These are phyloP conservation scores for Acanthamoeba healyi DNA, from an alignment of 208 protist species.

Conservation along the genomic window DNA sequence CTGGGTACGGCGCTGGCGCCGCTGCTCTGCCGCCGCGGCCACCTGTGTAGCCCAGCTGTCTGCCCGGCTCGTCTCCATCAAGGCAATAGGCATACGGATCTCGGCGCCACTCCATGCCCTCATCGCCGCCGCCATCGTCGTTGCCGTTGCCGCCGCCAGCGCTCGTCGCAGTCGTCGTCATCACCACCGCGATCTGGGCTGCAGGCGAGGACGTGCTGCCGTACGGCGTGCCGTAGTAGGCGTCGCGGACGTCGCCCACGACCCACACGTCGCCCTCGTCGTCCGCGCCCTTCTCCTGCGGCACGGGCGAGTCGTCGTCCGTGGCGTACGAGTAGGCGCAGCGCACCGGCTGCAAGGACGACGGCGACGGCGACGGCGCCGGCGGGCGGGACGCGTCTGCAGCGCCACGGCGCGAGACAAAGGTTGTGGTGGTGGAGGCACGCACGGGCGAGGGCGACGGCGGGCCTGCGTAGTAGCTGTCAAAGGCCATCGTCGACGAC, in stretches of 20 bases:
- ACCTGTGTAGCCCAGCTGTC: neutral
- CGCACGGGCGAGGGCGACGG: no score
- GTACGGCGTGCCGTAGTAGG: neutral
- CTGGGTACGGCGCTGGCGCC: neutral
- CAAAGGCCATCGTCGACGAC: no score
- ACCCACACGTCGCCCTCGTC: neutral
- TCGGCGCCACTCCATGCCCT: neutral
- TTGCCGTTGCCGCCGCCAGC: neutral
- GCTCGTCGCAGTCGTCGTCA: neutral
- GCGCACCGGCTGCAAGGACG: no score
- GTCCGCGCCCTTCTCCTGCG: neutral
- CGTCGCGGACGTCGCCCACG: neutral
- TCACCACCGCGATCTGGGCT: neutral
- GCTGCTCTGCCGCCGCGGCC: neutral
- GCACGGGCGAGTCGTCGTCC: neutral
- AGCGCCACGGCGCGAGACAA: no score
- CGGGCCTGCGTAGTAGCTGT: no score
- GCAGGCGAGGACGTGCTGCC: neutral
- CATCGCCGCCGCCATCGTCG: neutral
- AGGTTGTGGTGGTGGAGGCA: no score
- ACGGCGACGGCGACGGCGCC: no score
- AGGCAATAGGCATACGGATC: neutral
- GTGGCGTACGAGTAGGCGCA: conserved; percentile 31
- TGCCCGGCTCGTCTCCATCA: neutral
- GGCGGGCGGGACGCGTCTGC: no score